These are phyloP conservation scores for Mycena citricolor DNA, from an alignment of 1,284 basidiomycete genomes.

Conservation along the genomic window DNA sequence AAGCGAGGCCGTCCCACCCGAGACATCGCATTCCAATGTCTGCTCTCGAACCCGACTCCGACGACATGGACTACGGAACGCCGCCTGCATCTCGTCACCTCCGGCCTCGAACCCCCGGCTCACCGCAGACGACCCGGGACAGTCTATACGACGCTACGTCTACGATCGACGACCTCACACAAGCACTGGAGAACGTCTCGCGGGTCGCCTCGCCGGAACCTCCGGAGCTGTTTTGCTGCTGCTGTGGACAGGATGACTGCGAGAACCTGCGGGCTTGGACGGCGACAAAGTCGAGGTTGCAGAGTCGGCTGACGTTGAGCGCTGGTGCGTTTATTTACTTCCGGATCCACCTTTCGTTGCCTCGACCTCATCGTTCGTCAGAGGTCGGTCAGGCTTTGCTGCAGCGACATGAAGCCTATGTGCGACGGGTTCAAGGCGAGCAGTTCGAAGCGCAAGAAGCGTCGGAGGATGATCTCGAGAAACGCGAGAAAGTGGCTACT, in stretches of 20 bases:
- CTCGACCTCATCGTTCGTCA: conserved; percentile 35
- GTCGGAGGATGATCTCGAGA: conserved; percentile 3
- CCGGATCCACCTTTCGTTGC: conserved; percentile 4
- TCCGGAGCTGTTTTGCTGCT: conserved; percentile 51
- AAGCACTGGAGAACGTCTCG: conserved; percentile 69
- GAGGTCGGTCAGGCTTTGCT: conserved; percentile 92
- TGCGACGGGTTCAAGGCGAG: conserved; percentile 59
- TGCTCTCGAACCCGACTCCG: too few relatives aligned
- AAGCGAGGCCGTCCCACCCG: too few relatives aligned
- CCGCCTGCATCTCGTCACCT: too few relatives aligned
- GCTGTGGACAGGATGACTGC: conserved; percentile 66
- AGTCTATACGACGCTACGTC: conserved; percentile 61
- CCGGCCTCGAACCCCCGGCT: conserved; percentile 51
- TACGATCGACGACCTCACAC: conserved; percentile 76
- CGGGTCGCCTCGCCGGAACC: conserved; percentile 68
- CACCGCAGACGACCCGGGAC: conserved; percentile 43
- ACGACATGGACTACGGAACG: too few relatives aligned
- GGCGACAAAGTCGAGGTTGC: conserved; percentile 65
- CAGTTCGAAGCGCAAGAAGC: background rate
- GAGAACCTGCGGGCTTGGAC: conserved; percentile 63
- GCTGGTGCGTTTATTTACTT: conserved; percentile 57
- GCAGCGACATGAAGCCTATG: conserved; percentile 83
- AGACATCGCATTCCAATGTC: too few relatives aligned
- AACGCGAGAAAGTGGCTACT: conserved; percentile 19
- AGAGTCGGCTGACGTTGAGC: conserved; percentile 76